Evolutionary conservation across 495 filamentous ascomycete species (phyloP), one percentile per base, ranked within the genome.

Genomic region (Lasiosphaeriaceae sp.): DNA sequence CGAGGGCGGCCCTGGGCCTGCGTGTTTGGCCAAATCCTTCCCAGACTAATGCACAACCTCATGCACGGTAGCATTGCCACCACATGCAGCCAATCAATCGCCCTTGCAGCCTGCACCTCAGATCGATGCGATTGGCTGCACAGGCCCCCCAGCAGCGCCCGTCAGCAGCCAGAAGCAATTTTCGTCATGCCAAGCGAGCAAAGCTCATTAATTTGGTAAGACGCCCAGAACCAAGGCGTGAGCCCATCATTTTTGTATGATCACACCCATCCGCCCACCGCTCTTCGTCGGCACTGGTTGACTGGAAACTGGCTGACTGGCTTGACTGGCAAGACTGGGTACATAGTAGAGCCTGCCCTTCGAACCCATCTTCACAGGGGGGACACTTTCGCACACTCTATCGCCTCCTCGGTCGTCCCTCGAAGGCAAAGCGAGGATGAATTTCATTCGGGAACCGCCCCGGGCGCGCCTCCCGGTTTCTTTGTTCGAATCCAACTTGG

Each of bases 1-100:
- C 61, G 61, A 59, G 61, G 22, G 53, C 20, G 22, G 45, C 12
- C 20, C 56, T 62, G 47, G 56, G 60, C 60, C 60, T 52, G 49
- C 58, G 39, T 52, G 60, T 56, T 56, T 52, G 49, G 23, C 39
- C n/a, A n/a, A n/a, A n/a, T n/a, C n/a, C n/a, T n/a, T n/a, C n/a
- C n/a, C n/a, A n/a, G n/a, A 17, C 39, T n/a, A 43, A n/a, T 23
- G 11, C 24, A 19, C 49, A 52, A 55, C 49, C 26, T 57, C 50
- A n/a, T 37, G 12, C 39, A 47, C 24, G n/a, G 16, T n/a, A 50
- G 59, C 60, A 59, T 56, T 45, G 56, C 60, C 60, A 63, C 60
- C 59, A 47, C 49, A 52, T 45, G 31, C 11, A 26, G 46, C 52
- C 47, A 35, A 56, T 59, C 52, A 47, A 34, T 5, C 21, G n/a